Base-by-base conservation (phyloP, 83 land plant species). In the Larix sibirica region DNA sequence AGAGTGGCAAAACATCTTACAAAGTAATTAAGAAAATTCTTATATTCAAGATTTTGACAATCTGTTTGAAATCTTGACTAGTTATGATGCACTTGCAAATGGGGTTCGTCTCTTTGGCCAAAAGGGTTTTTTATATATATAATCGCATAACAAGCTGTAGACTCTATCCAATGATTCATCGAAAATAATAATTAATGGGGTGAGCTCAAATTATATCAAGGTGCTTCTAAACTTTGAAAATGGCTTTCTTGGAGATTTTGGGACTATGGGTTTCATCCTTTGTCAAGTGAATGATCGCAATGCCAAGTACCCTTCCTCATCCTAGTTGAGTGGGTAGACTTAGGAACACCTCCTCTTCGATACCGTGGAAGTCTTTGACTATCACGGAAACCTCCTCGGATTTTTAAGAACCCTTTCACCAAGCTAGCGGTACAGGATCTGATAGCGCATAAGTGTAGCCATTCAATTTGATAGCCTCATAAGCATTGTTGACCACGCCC, bases 391-490 rank as follows among this genome's bases (percentile, higher is more conserved):
- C 95, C 88, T 82, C 64, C 90, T 77, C 91, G 94, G 98, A 66
- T 94, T 87, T 28, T 95, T 73, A 31, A 96, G 82, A 26, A 96
- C 16, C 87, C 79, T 38, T 89, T 87, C 20, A 90, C 95, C 42
- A 96, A 80, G 80, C 85, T 94, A 12, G 98, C 98, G 0, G 82
- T 93, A 6, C 96, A 95, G 87, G 94, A 95, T 24, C 98, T 96
- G 18, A 95, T 90, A 36, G 96, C 98, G 95, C 98, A 95, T 0
- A 94, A 0, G 97, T 95, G 88, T 95, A 93, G 71, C 97, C 96
- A 82, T 95, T 93, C 21, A 44, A 44, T 44, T 44, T 44, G 47
- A 44, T 44, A 44, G 7, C 47, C 47, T 44, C 47, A 6, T 44
- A 44, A 44, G 47, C 47, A 8, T 8, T 44, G 47, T 44, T 44